phyloP scores from a whole-genome alignment of 208 protist species.

The Leishmania braziliensis region DNA sequence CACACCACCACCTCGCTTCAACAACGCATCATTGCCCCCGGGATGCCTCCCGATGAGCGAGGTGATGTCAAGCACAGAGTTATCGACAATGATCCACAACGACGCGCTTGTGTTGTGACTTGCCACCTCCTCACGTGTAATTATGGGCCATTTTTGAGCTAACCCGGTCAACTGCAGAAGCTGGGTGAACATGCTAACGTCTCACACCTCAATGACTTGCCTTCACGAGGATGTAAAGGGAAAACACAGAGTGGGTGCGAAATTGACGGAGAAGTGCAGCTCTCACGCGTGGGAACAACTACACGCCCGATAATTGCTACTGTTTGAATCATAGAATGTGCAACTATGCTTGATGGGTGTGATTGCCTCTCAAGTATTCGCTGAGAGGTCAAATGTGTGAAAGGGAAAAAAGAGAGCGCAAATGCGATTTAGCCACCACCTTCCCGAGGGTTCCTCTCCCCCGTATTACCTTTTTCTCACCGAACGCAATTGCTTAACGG shows the following conservation, averaged over 20 bases:
- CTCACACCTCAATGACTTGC: background rate
- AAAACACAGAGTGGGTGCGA: background rate
- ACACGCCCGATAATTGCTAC: background rate
- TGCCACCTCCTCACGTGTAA: constrained; percentile 64
- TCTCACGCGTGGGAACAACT: background rate
- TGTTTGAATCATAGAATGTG: background rate
- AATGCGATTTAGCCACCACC: background rate
- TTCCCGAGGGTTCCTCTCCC: background rate
- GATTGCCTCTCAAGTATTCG: background rate
- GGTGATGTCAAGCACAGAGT: constrained; percentile 81
- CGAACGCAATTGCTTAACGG: background rate
- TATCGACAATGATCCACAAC: constrained; percentile 68
- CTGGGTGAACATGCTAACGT: constrained; percentile 25
- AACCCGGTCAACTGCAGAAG: constrained; percentile 51
- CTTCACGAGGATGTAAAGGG: background rate
- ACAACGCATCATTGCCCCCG: constrained; percentile 59
- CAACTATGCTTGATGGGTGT: background rate
- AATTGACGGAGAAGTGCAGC: background rate
- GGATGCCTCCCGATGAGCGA: constrained; percentile 59
- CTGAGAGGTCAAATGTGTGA: background rate
- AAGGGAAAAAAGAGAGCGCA: background rate
- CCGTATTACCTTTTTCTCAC: background rate
- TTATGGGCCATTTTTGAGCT: constrained; percentile 45
- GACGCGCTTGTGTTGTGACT: constrained; percentile 56
- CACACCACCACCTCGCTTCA: constrained; percentile 69